These are phyloP conservation scores for Angophora floribunda DNA, from an alignment of 345 rosid genomes.

Conservation along the genomic window DNA sequence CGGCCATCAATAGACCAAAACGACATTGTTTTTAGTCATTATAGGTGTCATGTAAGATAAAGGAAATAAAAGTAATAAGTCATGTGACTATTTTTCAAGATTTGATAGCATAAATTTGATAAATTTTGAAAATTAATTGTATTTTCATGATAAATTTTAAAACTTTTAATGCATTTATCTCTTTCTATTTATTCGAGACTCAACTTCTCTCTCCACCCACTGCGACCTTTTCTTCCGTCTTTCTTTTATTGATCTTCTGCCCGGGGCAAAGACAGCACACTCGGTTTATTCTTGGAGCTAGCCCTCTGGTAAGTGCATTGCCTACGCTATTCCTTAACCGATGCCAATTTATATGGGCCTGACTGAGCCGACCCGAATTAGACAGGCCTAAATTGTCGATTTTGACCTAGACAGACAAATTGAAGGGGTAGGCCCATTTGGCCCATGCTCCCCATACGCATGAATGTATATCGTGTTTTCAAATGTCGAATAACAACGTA, in stretches of 20 bases:
- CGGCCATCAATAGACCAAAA: no score
- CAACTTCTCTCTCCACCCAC: not conserved
- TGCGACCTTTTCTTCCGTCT: not conserved
- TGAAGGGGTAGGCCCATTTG: not conserved
- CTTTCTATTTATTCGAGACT: no score
- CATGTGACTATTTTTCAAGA: no score
- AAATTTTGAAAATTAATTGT: no score
- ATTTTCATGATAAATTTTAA: no score
- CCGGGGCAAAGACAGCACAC: not conserved
- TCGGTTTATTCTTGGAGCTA: not conserved
- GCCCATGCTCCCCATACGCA: not conserved
- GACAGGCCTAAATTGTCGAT: not conserved
- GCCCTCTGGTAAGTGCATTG: not conserved
- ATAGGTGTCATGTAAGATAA: no score
- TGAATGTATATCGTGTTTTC: not conserved
- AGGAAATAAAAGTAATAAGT: no score
- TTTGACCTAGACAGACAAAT: not conserved
- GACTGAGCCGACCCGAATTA: not conserved
- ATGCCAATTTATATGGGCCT: not conserved
- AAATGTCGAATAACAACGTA: not conserved
- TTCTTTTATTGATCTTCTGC: not conserved
- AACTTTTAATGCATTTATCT: no score
- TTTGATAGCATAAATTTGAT: no score
- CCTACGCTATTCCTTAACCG: no score
- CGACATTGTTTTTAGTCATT: no score